Base-by-base conservation (phyloP, 805 yeast species). In the Wickerhamomyces ciferrii region DNA sequence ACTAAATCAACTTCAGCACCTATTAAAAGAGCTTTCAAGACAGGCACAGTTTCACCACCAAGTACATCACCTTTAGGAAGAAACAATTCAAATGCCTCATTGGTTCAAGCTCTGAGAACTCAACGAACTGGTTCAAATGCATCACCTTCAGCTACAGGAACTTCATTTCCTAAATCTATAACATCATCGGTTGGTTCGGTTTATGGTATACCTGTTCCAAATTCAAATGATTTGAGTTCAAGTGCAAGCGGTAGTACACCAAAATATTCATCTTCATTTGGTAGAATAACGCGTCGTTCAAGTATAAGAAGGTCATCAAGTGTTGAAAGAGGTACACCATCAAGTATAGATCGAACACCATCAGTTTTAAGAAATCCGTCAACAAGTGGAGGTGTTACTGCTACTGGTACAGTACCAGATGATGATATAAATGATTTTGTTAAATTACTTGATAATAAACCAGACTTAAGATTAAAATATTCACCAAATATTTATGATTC, bases 381-480 rank as follows among this genome's bases (percentile, higher is more conserved):
- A 6, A 51, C 52, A 42, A 80, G 37, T 18, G 37, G 80, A 2
- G n/a, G n/a, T n/a, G n/a, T n/a, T n/a, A n/a, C n/a, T n/a, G n/a
- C n/a, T n/a, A n/a, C n/a, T n/a, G n/a, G n/a, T n/a, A n/a, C n/a
- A n/a, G n/a, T n/a, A n/a, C n/a, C 70, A 39, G 82, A 77, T 46
- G 82, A 78, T 46, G 87, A 81, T 52, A 70, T 87, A 18, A 74
- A 83, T 48, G 87, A 84, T 43, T 87, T 87, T 68, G 84, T 87
- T 41, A 72, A 76, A 51, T 69, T 84, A 73, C 77, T 87, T 39
- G 94, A 87, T 52, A 77, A 79, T 41, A 81, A 79, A 54, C 69
- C 74, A 9, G 86, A 79, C 39, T 62, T 81, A 21, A 69, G 76
- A 37, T 55, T 59, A 19, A 54, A 48, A 17, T 51, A 53, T 34